Evolutionary conservation across 768 basidiomycete species (phyloP).

Genomic region (Podaxis sp.): DNA sequence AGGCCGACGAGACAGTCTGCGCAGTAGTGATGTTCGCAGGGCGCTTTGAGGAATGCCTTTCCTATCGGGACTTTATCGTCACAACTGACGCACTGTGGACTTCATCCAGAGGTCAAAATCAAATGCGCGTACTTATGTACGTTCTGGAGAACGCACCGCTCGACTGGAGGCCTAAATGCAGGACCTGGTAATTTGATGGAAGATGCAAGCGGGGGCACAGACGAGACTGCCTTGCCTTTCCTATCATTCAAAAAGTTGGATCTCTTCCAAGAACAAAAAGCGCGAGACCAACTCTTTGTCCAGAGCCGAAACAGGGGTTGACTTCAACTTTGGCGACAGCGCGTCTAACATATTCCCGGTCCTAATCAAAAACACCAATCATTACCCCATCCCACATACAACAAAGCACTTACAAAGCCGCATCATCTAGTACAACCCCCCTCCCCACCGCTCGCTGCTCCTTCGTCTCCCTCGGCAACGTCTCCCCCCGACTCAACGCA

Average conservation of each 20-base stretch:
- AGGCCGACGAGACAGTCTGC: conserved; percentile 15
- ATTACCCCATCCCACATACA: not conserved
- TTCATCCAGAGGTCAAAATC: not conserved
- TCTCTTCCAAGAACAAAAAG: not conserved
- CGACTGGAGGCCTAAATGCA: not conserved
- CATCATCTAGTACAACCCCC: not conserved
- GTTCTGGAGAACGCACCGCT: not conserved
- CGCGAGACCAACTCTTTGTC: not conserved
- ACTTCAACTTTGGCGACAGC: conserved; percentile 4
- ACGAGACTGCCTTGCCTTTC: not conserved
- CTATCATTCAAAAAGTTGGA: not conserved
- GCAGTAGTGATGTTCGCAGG: conserved; percentile 18
- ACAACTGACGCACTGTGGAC: conserved; percentile 17
- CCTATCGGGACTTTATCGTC: conserved; percentile 9
- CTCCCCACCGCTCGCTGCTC: conserved; percentile 18
- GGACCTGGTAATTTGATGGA: not conserved
- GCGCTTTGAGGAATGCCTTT: conserved; percentile 4
- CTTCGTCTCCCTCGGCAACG: conserved; percentile 22
- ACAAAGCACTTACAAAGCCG: not conserved
- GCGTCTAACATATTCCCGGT: not conserved
- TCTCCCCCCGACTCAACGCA: conserved; percentile 27
- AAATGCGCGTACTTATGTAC: not conserved
- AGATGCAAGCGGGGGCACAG: not conserved
- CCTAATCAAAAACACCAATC: not conserved
- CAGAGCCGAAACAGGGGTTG: not conserved